Percentiles rank a stretch among this genome's conserved stretches.
Conservation (phyloP, 768 basidiomycete species). For the Gloeopeniophorella convolvens region DNA sequence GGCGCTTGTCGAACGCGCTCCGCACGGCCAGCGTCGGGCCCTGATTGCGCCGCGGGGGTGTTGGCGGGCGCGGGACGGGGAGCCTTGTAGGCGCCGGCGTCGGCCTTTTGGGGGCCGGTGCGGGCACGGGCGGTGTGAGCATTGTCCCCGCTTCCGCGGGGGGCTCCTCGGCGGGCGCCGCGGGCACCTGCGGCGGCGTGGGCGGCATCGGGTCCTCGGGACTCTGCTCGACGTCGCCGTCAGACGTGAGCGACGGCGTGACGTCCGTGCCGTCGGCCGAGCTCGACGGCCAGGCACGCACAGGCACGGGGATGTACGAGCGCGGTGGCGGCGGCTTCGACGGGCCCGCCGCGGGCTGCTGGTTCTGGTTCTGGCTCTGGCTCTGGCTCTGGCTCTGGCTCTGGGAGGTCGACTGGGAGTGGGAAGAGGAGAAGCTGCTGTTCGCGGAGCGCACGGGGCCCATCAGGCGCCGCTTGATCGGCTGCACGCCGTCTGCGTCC, state of each 20-base stretch:
- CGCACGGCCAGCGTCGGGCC: not conserved
- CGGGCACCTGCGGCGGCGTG: constrained; percentile 19
- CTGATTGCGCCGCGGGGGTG: not conserved
- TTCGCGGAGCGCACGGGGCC: constrained; percentile 2
- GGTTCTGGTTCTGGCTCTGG: too few relatives aligned
- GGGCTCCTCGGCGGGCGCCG: not conserved
- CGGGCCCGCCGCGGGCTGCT: constrained; percentile 2
- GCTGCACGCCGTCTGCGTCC: not conserved
- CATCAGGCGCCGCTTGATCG: constrained; percentile 13
- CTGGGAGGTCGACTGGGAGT: not conserved
- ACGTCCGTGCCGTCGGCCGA: constrained; percentile 20
- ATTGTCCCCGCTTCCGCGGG: not conserved
- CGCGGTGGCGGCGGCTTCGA: constrained; percentile 8
- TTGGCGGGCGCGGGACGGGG: constrained; percentile 5
- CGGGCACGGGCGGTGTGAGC: not conserved
- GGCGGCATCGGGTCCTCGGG: constrained; percentile 13
- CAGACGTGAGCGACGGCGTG: constrained; percentile 20
- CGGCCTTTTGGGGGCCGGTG: constrained; percentile 1
- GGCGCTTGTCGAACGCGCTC: constrained; percentile 50
- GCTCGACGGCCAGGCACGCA: constrained; percentile 15
- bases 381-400: constrained; percentile 7
- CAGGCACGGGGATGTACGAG: constrained; percentile 6
- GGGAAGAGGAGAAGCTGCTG: constrained; percentile 9
- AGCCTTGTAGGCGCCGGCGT: not conserved
- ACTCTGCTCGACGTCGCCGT: constrained; percentile 12